A percentile compares a stretch with the other conserved stretches of the same genome.
phyloP scores from a whole-genome alignment of 495 filamentous ascomycete species.

The Xylaria grammica region DNA sequence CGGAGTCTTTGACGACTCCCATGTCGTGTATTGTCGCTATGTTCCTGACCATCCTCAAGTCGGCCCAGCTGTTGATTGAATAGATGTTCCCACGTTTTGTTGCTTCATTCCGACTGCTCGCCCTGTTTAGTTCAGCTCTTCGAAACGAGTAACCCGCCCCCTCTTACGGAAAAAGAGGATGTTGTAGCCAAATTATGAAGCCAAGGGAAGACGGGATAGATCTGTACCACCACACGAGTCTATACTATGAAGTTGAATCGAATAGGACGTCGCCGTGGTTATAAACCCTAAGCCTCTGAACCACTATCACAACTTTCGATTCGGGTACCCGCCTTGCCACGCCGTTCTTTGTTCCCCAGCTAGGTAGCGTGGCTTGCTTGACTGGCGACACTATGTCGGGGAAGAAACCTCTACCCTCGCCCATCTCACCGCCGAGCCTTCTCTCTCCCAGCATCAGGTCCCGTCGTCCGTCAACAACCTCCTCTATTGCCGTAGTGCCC shows the following conservation, averaged over 20 bases:
- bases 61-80: neutral
- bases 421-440: constrained; percentile 32
- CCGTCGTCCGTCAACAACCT: constrained; percentile 68
- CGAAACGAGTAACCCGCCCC: constrained; percentile 1
- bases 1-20: constrained; percentile 2
- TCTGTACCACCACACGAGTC: neutral
- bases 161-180: neutral
- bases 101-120: neutral
- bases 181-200: neutral
- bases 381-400: constrained; percentile 32
- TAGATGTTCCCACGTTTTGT: neutral
- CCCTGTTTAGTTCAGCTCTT: neutral
- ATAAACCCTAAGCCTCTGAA: constrained; percentile 5
- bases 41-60: neutral
- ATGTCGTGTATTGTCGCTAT: neutral
- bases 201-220: neutral
- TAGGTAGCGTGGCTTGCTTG: constrained; percentile 29
- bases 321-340: neutral
- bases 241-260: constrained; percentile 1
- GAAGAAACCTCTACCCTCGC: constrained; percentile 33
- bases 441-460: constrained; percentile 45
- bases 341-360: neutral
- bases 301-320: constrained; percentile 4
- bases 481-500: constrained; percentile 57
- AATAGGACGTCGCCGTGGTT: neutral